Conservation (phyloP, 2,329 filamentous ascomycete genomes). For the Dendryphion nanum region DNA sequence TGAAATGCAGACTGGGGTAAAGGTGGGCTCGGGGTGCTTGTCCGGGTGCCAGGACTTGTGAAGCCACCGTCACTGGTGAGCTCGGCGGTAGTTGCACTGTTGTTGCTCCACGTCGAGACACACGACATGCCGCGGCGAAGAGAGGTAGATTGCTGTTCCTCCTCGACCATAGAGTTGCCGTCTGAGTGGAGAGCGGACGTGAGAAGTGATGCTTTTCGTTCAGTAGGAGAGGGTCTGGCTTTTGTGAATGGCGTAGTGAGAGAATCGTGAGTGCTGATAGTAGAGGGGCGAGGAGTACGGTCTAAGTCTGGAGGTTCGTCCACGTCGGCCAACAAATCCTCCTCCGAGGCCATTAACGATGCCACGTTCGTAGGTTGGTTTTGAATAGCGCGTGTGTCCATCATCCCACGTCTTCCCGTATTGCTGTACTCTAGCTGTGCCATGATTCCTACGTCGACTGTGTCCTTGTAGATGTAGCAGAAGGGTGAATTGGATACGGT, state of each 20-base stretch:
- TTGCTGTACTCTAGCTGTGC: constrained; percentile 28
- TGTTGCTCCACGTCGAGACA: constrained; percentile 73
- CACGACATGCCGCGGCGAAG: constrained; percentile 46
- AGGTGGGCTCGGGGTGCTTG: constrained; percentile 87
- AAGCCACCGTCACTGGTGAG: constrained; percentile 92
- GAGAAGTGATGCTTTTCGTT: constrained; percentile 74
- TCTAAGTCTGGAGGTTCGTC: constrained; percentile 84
- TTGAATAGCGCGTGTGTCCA: constrained; percentile 26
- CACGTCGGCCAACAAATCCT: constrained; percentile 70
- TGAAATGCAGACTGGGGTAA: constrained; percentile 56
- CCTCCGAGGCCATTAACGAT: constrained; percentile 42
- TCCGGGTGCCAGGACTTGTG: constrained; percentile 78
- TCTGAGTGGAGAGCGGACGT: constrained; percentile 72
- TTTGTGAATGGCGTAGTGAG: constrained; percentile 47
- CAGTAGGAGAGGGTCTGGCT: constrained; percentile 47
- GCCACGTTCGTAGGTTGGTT: constrained; percentile 25
- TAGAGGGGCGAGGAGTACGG: constrained; percentile 47
- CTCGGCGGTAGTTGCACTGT: constrained; percentile 82
- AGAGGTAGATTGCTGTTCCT: constrained; percentile 39
- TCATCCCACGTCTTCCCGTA: constrained; percentile 21
- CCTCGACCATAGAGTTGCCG: constrained; percentile 39
- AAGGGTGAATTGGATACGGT: too few species aligned
- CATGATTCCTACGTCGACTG: constrained; percentile 24
- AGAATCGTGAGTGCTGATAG: constrained; percentile 38
- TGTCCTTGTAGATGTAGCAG: too few species aligned